Evolutionary conservation across 805 yeast species (phyloP).

Genomic region (Saccharomycopsis amapae): DNA sequence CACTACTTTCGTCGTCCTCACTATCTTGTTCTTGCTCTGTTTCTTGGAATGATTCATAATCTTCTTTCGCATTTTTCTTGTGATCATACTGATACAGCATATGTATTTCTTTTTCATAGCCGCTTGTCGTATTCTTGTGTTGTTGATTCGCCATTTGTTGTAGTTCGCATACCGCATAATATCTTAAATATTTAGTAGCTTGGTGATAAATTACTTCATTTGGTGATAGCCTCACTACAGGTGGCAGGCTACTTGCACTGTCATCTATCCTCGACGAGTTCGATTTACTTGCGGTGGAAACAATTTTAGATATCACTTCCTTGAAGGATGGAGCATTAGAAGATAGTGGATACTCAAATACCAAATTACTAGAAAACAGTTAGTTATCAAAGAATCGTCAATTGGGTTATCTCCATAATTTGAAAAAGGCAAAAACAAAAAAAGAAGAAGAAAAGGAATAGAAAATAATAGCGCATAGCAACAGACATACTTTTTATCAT

Average conservation of each 20-base stretch:
- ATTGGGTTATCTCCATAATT: too few relatives aligned
- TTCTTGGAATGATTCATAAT: conserved; percentile 9
- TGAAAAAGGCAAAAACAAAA: not conserved
- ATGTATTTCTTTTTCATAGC: too few relatives aligned
- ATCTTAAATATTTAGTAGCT: conserved; percentile 10
- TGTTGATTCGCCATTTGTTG: conserved; percentile 8
- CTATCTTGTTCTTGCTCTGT: conserved; percentile 19
- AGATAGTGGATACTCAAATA: conserved; percentile 33
- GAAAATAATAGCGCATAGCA: too few relatives aligned
- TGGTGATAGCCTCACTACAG: conserved; percentile 6
- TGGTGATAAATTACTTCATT: conserved; percentile 12
- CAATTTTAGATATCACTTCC: conserved; percentile 26
- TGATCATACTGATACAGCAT: too few relatives aligned
- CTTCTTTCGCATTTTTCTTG: conserved; percentile 17
- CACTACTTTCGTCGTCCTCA: conserved; percentile 20
- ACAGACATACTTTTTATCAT: conserved; percentile 32
- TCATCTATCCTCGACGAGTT: conserved; percentile 22
- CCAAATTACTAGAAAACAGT: conserved; percentile 27
- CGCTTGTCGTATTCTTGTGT: not conserved
- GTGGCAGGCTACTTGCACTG: conserved; percentile 17
- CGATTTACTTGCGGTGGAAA: conserved; percentile 11
- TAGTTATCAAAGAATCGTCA: too few relatives aligned
- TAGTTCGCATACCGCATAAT: conserved; percentile 12
- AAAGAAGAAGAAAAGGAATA: too few relatives aligned
- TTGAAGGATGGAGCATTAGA: conserved; percentile 29